phyloP scores from a whole-genome alignment of 805 yeast species.

The Diddensiella santjacobensis region DNA sequence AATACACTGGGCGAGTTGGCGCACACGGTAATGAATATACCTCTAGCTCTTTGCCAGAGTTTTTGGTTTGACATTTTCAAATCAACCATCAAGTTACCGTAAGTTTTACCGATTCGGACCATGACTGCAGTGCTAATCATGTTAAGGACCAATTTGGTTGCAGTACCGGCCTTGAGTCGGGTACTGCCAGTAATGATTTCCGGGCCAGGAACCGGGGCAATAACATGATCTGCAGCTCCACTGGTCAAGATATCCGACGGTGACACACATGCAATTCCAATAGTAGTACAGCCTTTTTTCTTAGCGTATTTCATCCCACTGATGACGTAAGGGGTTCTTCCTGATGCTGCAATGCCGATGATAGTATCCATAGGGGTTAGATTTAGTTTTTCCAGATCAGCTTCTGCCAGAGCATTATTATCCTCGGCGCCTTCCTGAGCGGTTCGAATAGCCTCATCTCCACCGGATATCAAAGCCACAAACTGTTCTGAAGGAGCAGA shows the following conservation, averaged over 20 bases:
- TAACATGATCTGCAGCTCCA: conserved; percentile 17
- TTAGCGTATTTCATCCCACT: conserved; percentile 26
- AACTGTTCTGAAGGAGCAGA: conserved; percentile 26
- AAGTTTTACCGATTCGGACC: conserved; percentile 27
- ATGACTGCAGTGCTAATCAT: conserved; percentile 26
- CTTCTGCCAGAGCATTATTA: conserved; percentile 17
- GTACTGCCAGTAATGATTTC: conserved; percentile 29
- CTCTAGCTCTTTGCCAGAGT: conserved; percentile 21
- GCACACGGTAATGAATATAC: conserved; percentile 21
- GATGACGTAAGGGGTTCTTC: conserved; percentile 31
- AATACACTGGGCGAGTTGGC: conserved; percentile 7
- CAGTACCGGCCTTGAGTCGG: conserved; percentile 29
- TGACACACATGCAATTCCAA: conserved; percentile 23
- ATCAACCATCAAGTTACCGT: conserved; percentile 29
- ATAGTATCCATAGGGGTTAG: conserved; percentile 24
- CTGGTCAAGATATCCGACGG: conserved; percentile 18
- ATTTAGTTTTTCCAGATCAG: conserved; percentile 21
- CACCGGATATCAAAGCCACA: conserved; percentile 30
- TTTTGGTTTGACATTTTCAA: conserved; percentile 25
- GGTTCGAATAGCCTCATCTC: conserved; percentile 27
- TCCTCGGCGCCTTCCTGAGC: conserved; percentile 32
- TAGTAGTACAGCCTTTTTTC: conserved; percentile 24
- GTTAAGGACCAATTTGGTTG: conserved; percentile 28
- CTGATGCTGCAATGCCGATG: conserved; percentile 31
- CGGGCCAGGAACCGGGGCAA: conserved; percentile 26